Percentiles rank a stretch among this genome's conserved stretches.
Evolutionary conservation across 768 basidiomycete species (phyloP).

Genomic region (Clavaria fumosa): DNA sequence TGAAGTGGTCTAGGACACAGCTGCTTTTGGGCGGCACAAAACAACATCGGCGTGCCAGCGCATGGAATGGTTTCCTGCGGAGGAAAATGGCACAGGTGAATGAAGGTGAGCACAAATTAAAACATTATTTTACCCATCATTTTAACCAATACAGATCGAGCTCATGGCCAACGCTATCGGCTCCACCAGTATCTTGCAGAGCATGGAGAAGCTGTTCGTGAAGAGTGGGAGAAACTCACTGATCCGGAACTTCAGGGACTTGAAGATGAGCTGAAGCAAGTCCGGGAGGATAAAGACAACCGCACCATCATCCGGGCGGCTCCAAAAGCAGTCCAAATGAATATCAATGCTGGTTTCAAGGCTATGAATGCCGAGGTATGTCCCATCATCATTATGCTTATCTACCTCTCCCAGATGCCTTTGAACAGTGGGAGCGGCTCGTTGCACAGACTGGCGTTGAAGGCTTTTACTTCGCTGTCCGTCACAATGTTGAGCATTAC

Average conservation of each 20-base stretch:
- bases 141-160: not conserved
- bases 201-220: not conserved
- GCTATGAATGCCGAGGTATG: no score
- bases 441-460: not conserved
- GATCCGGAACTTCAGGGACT: not conserved
- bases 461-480: conserved; percentile 3
- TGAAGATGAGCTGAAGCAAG: not conserved
- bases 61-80: conserved; percentile 1
- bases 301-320: not conserved
- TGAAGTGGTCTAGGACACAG: conserved; percentile 1
- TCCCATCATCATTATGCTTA: no score
- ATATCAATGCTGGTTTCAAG: not conserved
- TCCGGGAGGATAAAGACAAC: not conserved
- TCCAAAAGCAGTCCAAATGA: conserved; percentile 1
- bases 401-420: not conserved
- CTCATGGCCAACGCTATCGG: not conserved
- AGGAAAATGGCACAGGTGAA: not conserved
- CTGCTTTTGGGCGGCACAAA: not conserved
- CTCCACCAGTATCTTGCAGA: not conserved
- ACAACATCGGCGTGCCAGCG: not conserved
- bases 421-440: conserved; percentile 2
- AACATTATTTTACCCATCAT: not conserved
- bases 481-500: not conserved
- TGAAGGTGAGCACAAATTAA: not conserved
- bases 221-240: not conserved